Evolutionary conservation across 1,139 yeast genomes (phyloP).

Genomic region (Pichia sp.): DNA sequence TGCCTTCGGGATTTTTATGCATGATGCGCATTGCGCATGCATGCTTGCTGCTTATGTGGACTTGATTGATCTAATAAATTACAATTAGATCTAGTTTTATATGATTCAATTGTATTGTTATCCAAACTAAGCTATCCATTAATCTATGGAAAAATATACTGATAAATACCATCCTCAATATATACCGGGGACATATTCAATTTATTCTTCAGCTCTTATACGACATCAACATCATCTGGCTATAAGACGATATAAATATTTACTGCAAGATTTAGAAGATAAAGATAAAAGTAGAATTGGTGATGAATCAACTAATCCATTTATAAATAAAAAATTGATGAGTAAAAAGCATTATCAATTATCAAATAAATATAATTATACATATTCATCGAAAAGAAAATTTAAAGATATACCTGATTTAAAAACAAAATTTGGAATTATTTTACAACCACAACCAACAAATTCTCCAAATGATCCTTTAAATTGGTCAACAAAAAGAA

Average conservation of each 20-base stretch:
- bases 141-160: constrained; percentile 36
- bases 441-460: constrained; percentile 69
- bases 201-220: constrained; percentile 26
- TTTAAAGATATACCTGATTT: constrained; percentile 22
- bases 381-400: constrained; percentile 7
- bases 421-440: constrained; percentile 47
- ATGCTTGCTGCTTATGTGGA: no score
- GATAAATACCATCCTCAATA: constrained; percentile 43
- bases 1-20: no score
- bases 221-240: constrained; percentile 18
- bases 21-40: no score
- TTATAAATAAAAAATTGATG: neutral
- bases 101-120: no score
- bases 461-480: constrained; percentile 72
- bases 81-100: no score
- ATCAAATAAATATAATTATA: constrained; percentile 18
- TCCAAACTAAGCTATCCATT: no score
- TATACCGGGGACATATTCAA: constrained; percentile 55
- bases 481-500: constrained; percentile 33
- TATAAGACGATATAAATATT: constrained; percentile 8
- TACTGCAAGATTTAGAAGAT: constrained; percentile 1
- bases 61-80: no score
- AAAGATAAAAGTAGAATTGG: neutral
- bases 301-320: neutral
- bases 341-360: constrained; percentile 6